Base-by-base conservation (phyloP, 805 yeast species). In the Debaryomyces maramus region DNA sequence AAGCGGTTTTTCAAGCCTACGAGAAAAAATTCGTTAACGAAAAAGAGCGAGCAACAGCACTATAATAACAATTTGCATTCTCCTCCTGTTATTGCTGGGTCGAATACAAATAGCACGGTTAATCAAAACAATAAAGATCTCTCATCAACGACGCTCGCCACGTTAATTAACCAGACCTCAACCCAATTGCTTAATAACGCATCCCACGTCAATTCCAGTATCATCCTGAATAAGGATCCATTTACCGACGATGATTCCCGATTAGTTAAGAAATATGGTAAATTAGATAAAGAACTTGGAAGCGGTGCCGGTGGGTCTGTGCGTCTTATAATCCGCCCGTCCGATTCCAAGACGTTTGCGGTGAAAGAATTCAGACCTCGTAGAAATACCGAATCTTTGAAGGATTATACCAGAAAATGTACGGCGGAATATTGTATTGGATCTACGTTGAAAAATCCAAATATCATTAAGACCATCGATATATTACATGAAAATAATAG, bases 261-360 rank as follows among this genome's bases (percentile, higher is more conserved):
- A 1, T 82, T 83, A 49, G 78, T 85, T 29, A 88, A 84, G 55
- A 70, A 89, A 50, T 89, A 88, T 60, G 78, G 84, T 37, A 85
- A 83, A 58, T 81, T 85, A 39, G 96, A 96, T 38, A 91, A 88
- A 46, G 85, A 79, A 43, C 72, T 90, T 34, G 97, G 97, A 40
- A 93, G 93, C 15, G 97, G 97, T 39, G 97, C 97, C 2, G 97
- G 97, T 36, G 97, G 97, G 3, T 77, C 84, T 11, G 97, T 90
- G 23, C 80, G 81, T 53, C 70, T 89, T 35, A 83, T 88, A 33
- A 81, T 73, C 38, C 67, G 96, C 50, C 63, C 77, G 3, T 62
- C 76, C 2, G 97, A 89, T 63, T 66, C 70, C 21, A 76, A 80
- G 52, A 77, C 86, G 2, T 89, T 88, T 70, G 97, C 97, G 0